Percentiles rank a stretch among this genome's conserved stretches.
These are phyloP conservation scores for Suillus ampliporus DNA, from an alignment of 768 basidiomycete genomes.

Conservation along the genomic window DNA sequence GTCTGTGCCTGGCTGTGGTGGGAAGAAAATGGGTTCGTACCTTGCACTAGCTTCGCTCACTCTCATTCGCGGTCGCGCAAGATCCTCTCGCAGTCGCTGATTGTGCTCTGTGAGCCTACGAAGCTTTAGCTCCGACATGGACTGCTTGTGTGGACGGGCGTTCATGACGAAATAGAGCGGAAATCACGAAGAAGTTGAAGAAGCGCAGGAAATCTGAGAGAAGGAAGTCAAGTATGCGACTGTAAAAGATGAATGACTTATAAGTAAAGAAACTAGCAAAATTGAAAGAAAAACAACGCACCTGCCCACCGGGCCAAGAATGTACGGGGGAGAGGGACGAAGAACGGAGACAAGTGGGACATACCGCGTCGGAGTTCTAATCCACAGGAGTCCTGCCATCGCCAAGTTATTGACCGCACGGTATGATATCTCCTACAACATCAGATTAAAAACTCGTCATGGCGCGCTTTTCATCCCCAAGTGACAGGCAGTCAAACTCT, in stretches of 20 bases:
- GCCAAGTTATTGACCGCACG: constrained; percentile 4
- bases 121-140: constrained; percentile 98
- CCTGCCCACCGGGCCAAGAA: constrained; percentile 14
- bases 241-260: not conserved
- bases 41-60: constrained; percentile 92
- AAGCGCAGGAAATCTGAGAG: constrained; percentile 3
- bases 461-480: constrained; percentile 10
- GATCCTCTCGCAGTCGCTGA: constrained; percentile 86
- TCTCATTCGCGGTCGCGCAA: constrained; percentile 85
- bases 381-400: constrained; percentile 14
- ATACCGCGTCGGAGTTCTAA: constrained; percentile 10
- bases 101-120: constrained; percentile 94
- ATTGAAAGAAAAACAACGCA: constrained; percentile 21
- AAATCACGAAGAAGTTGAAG: constrained; percentile 6
- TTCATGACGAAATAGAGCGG: constrained; percentile 53
- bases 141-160: constrained; percentile 84
- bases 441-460: constrained; percentile 15
- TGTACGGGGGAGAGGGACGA: constrained; percentile 12
- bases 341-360: constrained; percentile 11
- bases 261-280: constrained; percentile 21
- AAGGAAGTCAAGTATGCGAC: constrained; percentile 6
- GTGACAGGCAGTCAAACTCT: not conserved
- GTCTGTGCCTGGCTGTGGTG: constrained; percentile 4
- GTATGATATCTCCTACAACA: not conserved
- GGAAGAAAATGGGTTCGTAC: constrained; percentile 47